phyloP scores from a whole-genome alignment of 257 asterid genomes.

The Paraleonurus japonicus region DNA sequence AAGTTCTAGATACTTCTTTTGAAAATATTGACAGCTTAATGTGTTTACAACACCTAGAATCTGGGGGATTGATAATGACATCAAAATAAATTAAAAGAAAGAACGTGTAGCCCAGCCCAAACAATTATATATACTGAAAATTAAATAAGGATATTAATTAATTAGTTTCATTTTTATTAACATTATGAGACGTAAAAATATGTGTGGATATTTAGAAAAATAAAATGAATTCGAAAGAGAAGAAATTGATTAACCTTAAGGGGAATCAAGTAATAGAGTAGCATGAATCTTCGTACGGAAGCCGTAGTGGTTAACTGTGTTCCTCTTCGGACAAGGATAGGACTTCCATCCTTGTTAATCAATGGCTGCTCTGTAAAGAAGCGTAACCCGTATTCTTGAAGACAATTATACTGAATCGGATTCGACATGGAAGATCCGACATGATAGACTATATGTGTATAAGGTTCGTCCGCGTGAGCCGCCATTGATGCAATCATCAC shows the following conservation, averaged over 20 bases:
- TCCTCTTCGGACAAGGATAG: conserved; percentile 33
- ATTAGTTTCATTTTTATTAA: too few species aligned
- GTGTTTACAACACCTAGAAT: conserved; percentile 38
- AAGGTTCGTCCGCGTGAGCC: conserved; percentile 28
- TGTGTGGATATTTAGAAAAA: background rate
- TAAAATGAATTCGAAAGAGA: background rate
- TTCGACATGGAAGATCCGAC: conserved; percentile 51
- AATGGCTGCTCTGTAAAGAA: conserved; percentile 55
- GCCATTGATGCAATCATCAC: conserved; percentile 47
- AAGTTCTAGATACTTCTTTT: conserved; percentile 24
- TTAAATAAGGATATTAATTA: too few species aligned
- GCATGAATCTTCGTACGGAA: conserved; percentile 39
- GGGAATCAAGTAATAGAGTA: conserved; percentile 41
- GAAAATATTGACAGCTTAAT: conserved; percentile 40
- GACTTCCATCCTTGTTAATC: conserved; percentile 32
- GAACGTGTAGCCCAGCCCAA: too few species aligned
- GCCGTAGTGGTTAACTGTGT: conserved; percentile 30
- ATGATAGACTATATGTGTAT: conserved; percentile 36
- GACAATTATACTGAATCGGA: conserved; percentile 30
- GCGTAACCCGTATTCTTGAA: conserved; percentile 16
- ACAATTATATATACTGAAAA: background rate
- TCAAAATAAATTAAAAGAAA: background rate
- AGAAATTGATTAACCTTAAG: conserved; percentile 35
- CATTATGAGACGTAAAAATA: too few species aligned
- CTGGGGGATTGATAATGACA: conserved; percentile 7